Evolutionary conservation across 192 early-diverging fungal species (phyloP).

Genomic region (Fimicolochytrium jonesii): DNA sequence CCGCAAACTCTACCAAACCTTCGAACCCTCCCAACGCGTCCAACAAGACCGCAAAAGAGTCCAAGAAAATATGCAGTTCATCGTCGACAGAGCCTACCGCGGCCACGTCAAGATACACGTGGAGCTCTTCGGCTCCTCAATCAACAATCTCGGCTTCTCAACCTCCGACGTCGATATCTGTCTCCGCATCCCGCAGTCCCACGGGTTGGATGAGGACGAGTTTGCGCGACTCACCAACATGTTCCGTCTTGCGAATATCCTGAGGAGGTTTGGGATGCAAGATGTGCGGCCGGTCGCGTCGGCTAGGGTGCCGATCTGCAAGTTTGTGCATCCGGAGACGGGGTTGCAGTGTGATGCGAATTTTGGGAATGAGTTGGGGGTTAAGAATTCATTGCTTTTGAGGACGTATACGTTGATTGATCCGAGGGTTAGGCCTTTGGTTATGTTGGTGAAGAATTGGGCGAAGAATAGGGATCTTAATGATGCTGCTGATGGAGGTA

Average conservation of each 20-base stretch:
- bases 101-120: not conserved
- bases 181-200: not conserved
- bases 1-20: no score
- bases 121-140: slow-evolving; percentile 39
- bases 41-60: no score
- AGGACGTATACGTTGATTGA: slow-evolving; percentile 34
- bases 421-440: slow-evolving; percentile 34
- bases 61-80: no score
- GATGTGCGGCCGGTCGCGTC: slow-evolving; percentile 30
- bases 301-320: slow-evolving; percentile 46
- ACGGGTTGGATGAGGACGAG: not conserved
- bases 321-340: slow-evolving; percentile 37
- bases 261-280: slow-evolving; percentile 30
- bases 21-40: no score
- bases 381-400: slow-evolving; percentile 39
- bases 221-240: slow-evolving; percentile 26
- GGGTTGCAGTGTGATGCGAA: slow-evolving; percentile 35
- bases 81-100: no score
- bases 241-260: slow-evolving; percentile 19
- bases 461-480: slow-evolving; percentile 40
- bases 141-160: slow-evolving; percentile 37
- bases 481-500: slow-evolving; percentile 35
- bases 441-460: slow-evolving; percentile 46
- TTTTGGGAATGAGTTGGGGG: slow-evolving; percentile 42
- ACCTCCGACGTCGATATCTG: slow-evolving; percentile 39